Base-by-base conservation (phyloP, 1,284 basidiomycete genomes). In the Xerocomus minutiporus region DNA sequence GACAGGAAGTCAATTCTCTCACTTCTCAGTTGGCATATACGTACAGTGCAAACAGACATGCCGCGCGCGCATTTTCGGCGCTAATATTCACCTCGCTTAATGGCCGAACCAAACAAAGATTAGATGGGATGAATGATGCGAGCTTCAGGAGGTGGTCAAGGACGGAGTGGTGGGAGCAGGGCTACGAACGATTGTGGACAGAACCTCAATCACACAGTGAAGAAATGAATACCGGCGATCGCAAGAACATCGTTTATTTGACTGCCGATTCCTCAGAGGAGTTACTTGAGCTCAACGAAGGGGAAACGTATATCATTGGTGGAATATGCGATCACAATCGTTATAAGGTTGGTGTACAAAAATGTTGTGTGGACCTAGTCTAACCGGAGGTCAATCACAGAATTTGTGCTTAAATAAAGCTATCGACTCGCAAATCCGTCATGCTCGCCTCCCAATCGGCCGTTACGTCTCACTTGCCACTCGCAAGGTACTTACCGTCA, bases 241-340 rank as follows among this genome's bases (percentile, higher is more conserved):
- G 58, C 61, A 73, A 82, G 49, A 81, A 71, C 44, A 75, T 97
- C 44, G 80, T 98, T 31, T 99, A 99, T 72, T 83, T 99, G 52
- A 97, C 96, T 7, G 96, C 95, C 6, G 97, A 99, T 72, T 87
- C 95, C 5, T 80, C 87, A 45, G 83, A 96, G 51, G 92, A 96
- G 67, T 75, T 99, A 39, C 73, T 77, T 8, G 83, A 87, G 56
- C 79, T 99, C 46, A 85, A 81, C 53, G 84, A 91, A 57, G 84
- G 86, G 51, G 91, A 94, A 67, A 89, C 86, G 3, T 99, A 99
- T 68, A 85, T 99, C 60, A 94, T 99, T 53, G 97, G 97, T 32
- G 97, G 96, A 13, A 90, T 99, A 59, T 91, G 91, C 56, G 97
- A 99, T 70, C 90, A 90, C 62, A 99, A 99, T 73, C 86, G 96